A percentile compares a stretch with the other conserved stretches of the same genome.
Conservation (phyloP, 2,329 filamentous ascomycete genomes). For the Colletotrichum salicis region DNA sequence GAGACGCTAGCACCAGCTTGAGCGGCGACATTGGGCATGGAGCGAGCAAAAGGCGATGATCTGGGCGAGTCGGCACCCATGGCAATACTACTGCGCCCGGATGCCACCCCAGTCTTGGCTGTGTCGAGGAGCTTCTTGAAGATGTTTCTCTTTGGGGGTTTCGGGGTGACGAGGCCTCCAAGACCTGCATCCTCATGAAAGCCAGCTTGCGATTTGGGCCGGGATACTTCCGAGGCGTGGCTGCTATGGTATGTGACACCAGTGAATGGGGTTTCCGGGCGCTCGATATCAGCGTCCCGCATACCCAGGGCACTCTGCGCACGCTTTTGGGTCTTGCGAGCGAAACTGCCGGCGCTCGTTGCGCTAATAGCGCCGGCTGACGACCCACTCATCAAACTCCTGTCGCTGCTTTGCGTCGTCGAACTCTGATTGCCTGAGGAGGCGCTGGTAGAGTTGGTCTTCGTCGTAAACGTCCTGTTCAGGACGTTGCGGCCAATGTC, state of each 20-base stretch:
- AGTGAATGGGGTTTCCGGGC: slow-evolving; percentile 74
- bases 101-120: slow-evolving; percentile 93
- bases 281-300: slow-evolving; percentile 64
- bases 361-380: slow-evolving; percentile 93
- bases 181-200: slow-evolving; percentile 76
- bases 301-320: slow-evolving; percentile 74
- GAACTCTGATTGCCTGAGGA: slow-evolving; percentile 78
- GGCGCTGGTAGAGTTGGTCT: slow-evolving; percentile 84
- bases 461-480: slow-evolving; percentile 85
- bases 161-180: slow-evolving; percentile 81
- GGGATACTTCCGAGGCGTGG: slow-evolving; percentile 73
- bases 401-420: slow-evolving; percentile 81
- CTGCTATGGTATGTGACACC: slow-evolving; percentile 93
- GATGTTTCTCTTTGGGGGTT: slow-evolving; percentile 86
- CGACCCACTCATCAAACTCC: slow-evolving; percentile 91
- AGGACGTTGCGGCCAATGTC: slow-evolving; percentile 78
- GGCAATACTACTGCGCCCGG: slow-evolving; percentile 85
- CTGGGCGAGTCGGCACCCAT: slow-evolving; percentile 61
- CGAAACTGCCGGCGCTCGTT: slow-evolving; percentile 93
- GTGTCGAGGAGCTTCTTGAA: slow-evolving; percentile 96
- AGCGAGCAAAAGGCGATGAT: slow-evolving; percentile 55
- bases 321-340: slow-evolving; percentile 74
- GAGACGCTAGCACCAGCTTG: slow-evolving; percentile 58
- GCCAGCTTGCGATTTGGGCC: slow-evolving; percentile 74
- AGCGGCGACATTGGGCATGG: slow-evolving; percentile 50